These are phyloP conservation scores for Baeospora myosura DNA, from an alignment of 1,284 basidiomycete species.

Conservation along the genomic window DNA sequence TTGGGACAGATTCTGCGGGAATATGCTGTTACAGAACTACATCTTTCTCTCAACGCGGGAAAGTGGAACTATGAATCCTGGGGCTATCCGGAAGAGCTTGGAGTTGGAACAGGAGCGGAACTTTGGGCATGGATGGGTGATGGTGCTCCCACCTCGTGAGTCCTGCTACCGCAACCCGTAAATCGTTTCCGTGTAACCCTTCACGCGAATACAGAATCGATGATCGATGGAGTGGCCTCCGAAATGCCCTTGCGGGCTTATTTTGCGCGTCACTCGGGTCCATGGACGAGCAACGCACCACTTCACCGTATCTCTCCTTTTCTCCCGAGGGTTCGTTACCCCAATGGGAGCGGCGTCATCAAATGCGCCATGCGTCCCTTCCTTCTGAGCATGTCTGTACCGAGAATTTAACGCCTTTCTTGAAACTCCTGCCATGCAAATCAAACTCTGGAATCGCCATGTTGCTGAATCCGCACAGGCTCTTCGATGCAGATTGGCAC, in stretches of 20 bases:
- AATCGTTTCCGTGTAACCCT: conserved; percentile 6
- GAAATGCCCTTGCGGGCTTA: conserved; percentile 85
- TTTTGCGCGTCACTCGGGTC: conserved; percentile 91
- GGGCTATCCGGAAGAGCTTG: conserved; percentile 72
- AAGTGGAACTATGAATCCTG: conserved; percentile 87
- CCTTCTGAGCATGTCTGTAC: conserved; percentile 88
- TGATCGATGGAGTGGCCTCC: conserved; percentile 75
- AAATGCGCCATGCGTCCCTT: conserved; percentile 68
- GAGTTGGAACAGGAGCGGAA: conserved; percentile 81
- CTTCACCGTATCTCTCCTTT: conserved; percentile 53
- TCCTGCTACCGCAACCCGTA: conserved; percentile 13
- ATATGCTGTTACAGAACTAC: conserved; percentile 80
- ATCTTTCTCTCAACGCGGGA: conserved; percentile 83
- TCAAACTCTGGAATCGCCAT: conserved; percentile 82
- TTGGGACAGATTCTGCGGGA: conserved; percentile 82
- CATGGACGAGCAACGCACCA: conserved; percentile 65
- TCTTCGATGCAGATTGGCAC: conserved; percentile 88
- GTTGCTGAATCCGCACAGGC: conserved; percentile 77
- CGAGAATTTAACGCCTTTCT: conserved; percentile 93
- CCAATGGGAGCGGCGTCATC: conserved; percentile 40
- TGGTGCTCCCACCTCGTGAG: conserved; percentile 43
- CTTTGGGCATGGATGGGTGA: conserved; percentile 85
- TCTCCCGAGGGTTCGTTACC: conserved; percentile 52
- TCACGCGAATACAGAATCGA: conserved; percentile 45
- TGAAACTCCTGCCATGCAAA: conserved; percentile 92